Evolutionary conservation across 371 early-diverging fungal species (phyloP).

Genomic region (Mucor lusitanicus): DNA sequence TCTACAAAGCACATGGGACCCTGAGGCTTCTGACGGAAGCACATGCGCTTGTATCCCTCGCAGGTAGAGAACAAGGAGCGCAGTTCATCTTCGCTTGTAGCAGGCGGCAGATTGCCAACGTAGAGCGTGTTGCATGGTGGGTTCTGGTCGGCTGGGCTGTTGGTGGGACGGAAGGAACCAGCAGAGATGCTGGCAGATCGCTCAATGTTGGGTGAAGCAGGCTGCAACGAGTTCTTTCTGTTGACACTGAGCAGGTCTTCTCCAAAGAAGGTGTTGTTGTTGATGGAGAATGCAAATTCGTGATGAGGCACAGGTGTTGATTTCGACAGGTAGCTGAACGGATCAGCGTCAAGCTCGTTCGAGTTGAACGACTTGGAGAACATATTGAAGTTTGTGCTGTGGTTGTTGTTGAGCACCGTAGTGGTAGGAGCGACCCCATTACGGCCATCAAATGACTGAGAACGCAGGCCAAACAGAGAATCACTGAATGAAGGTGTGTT

Average conservation of each 20-base stretch:
- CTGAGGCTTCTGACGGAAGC: constrained; percentile 79
- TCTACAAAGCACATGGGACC: constrained; percentile 96
- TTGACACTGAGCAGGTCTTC: not conserved
- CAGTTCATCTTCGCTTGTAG: constrained; percentile 88
- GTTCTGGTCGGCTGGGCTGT: constrained; percentile 71
- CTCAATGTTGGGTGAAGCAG: constrained; percentile 1
- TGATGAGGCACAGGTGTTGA: constrained; percentile 18
- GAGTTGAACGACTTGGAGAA: constrained; percentile 13
- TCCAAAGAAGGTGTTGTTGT: not conserved
- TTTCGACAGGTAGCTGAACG: constrained; percentile 22
- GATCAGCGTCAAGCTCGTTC: constrained; percentile 10
- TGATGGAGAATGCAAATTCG: constrained; percentile 1
- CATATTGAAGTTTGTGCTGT: not conserved
- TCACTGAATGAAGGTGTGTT: constrained; percentile 28
- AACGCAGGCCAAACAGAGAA: constrained; percentile 31
- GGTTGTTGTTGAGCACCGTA: not conserved
- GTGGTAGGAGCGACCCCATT: not conserved
- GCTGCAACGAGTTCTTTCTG: constrained; percentile 13
- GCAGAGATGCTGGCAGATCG: constrained; percentile 1
- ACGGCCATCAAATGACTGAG: constrained; percentile 40
- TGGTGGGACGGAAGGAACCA: constrained; percentile 10
- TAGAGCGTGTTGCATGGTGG: constrained; percentile 97
- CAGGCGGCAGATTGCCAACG: constrained; percentile 89
- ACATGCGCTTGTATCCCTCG: constrained; percentile 86
- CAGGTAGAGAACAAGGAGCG: constrained; percentile 75